phyloP scores from a whole-genome alignment of 1,139 yeast species.

The Candida pseudoviswanathii region DNA sequence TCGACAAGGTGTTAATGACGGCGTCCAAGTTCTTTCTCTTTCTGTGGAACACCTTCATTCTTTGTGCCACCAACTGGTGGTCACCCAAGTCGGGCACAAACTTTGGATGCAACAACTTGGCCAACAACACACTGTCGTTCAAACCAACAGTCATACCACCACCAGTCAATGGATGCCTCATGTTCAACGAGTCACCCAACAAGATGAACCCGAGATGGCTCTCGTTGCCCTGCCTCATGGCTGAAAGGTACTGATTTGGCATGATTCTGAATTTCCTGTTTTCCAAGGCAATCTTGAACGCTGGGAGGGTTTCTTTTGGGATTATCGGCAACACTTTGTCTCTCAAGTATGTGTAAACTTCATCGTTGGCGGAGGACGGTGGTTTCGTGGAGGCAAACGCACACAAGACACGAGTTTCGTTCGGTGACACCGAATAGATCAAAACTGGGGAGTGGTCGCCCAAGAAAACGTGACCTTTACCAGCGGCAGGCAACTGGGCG shows the following conservation, averaged over 20 bases:
- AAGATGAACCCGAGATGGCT: slow-evolving; percentile 73
- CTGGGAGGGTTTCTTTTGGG: slow-evolving; percentile 65
- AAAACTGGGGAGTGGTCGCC: slow-evolving; percentile 88
- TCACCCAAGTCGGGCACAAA: slow-evolving; percentile 62
- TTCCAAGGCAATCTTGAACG: slow-evolving; percentile 53
- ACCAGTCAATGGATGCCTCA: slow-evolving; percentile 98
- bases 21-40: slow-evolving; percentile 78
- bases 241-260: slow-evolving; percentile 94
- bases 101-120: slow-evolving; percentile 59
- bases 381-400: slow-evolving; percentile 76
- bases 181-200: slow-evolving; percentile 91
- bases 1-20: slow-evolving; percentile 86
- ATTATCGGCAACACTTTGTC: slow-evolving; percentile 65
- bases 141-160: slow-evolving; percentile 99
- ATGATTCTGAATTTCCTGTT: slow-evolving; percentile 67
- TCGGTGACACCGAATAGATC: slow-evolving; percentile 81
- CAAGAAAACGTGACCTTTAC: slow-evolving; percentile 88
- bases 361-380: slow-evolving; percentile 66
- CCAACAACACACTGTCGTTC: slow-evolving; percentile 75
- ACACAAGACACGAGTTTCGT: slow-evolving; percentile 85
- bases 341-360: slow-evolving; percentile 61
- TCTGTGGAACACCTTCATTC: slow-evolving; percentile 67
- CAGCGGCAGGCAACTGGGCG: slow-evolving; percentile 69
- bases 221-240: slow-evolving; percentile 57
- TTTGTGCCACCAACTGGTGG: slow-evolving; percentile 53